Base-by-base conservation (phyloP, 2,329 filamentous ascomycete species). In the Trichoderma afroharzianum region DNA sequence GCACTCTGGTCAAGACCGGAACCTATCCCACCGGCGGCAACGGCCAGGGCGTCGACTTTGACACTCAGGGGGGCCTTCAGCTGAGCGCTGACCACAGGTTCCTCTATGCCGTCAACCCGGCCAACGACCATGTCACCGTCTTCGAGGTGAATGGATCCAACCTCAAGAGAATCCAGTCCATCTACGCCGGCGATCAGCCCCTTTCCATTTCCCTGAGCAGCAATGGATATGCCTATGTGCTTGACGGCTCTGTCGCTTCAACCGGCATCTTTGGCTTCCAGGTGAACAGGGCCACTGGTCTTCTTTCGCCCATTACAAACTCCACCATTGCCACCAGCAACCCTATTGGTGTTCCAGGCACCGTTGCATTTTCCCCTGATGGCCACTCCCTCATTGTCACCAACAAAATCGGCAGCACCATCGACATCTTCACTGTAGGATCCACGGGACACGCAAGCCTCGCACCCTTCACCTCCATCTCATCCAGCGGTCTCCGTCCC, bases 41-140 rank as follows among this genome's bases (percentile, higher is more conserved):
- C 47, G 75, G 73, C 75, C 72, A 82, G 88, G 33, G 94, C 91
- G 82, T 97, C 94, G 66, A 95, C 91, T 83, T 94, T 92, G 72
- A 97, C 85, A 86, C 93, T 92, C 69, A 97, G 88, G 50, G 94
- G 91, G 63, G 94, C 89, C 85, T 97, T 97, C 64, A 68, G 36
- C 74, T 75, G 12, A 71, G 71, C 53, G 68, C 66, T 6, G 73
- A 75, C 66, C 36, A 74, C 63, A 67, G 33, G 21, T 74, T 71
- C 64, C 74, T 75, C 28, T 75, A 75, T 61, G 74, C 74, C n/a
- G 74, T 75, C 26, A 75, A 70, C 61, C 74, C 74, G 12, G 73
- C 72, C 14, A 59, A 72, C 32, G 74, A 75, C 30, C 50, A 73
- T 15, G 71, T 75, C 32, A 72, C 74, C 24, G 74, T 75, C 30